Percentiles rank a stretch among this genome's conserved stretches.
These are phyloP conservation scores for Polytolypa hystricis DNA, from an alignment of 2,329 filamentous ascomycete genomes.

Conservation along the genomic window DNA sequence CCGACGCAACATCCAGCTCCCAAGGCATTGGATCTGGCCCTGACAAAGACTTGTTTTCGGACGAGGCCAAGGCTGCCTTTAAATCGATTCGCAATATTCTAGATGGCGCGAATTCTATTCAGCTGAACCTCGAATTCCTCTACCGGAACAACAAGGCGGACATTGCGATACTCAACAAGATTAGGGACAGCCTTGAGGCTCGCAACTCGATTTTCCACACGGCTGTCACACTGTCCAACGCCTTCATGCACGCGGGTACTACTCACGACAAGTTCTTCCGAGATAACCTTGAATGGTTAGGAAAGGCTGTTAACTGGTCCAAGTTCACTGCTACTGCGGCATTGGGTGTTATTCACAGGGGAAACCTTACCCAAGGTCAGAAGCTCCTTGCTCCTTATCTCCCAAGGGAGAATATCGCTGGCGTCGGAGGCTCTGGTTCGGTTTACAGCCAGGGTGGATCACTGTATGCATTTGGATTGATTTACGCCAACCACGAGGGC, in stretches of 20 bases:
- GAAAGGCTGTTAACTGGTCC: slow-evolving; percentile 98
- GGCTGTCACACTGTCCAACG: slow-evolving; percentile 92
- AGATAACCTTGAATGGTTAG: slow-evolving; percentile 93
- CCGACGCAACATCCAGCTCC: slow-evolving; percentile 42
- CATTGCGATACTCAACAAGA: slow-evolving; percentile 84
- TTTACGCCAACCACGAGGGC: slow-evolving; percentile 94
- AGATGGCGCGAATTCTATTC: slow-evolving; percentile 84
- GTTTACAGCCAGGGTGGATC: slow-evolving; percentile 94
- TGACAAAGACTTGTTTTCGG: slow-evolving; percentile 22
- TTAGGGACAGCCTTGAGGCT: slow-evolving; percentile 88
- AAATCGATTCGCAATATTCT: slow-evolving; percentile 53
- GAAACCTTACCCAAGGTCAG: slow-evolving; percentile 84
- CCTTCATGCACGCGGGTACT: slow-evolving; percentile 98
- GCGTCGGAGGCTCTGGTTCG: slow-evolving; percentile 65
- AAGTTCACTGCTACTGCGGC: slow-evolving; percentile 98
- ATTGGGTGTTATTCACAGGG: slow-evolving; percentile 89
- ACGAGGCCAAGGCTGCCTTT: slow-evolving; percentile 45
- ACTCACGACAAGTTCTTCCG: slow-evolving; percentile 98
- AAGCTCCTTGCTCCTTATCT: slow-evolving; percentile 93
- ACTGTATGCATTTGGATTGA: slow-evolving; percentile 86
- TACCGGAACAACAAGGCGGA: slow-evolving; percentile 94
- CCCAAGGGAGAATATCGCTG: slow-evolving; percentile 52
- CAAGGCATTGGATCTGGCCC: slow-evolving; percentile 30
- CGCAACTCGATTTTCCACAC: slow-evolving; percentile 98
- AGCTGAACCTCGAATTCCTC: slow-evolving; percentile 89